Evolutionary conservation across 352 stramenopile species (phyloP), one percentile per base, ranked within the genome.

Genomic region (Pythium guiyangense): DNA sequence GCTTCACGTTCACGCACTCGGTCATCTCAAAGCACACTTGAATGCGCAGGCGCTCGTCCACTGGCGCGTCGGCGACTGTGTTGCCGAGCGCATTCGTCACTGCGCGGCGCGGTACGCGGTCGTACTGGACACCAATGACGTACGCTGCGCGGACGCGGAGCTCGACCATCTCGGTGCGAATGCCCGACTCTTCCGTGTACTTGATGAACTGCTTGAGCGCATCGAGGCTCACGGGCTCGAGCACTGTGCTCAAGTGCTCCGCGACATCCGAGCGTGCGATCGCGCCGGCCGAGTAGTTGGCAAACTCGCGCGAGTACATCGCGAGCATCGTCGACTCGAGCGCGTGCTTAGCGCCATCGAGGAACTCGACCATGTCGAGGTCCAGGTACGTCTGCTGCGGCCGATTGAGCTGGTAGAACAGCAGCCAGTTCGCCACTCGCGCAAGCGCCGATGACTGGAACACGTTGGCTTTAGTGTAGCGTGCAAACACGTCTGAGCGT

Each of bases 281-380:
- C 18, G 54, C 62, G 22, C 71, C 69, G 34, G 50, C 67, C n/a
- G 74, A 65, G 26, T 71, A 82, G 39, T 79, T 77, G 17, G 78
- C 60, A 39, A 84, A 78, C 59, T 82, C 73, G 26, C 42, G 67
- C 61, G 66, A 79, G 64, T 84, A 82, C 70, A 84, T 79, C 20
- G 70, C n/a, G n/a, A n/a, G n/a, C 29, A 34, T 34, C 29, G 29
- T 34, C 29, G 29, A 34, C 29, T 34, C 29, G 29, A 34, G 29
- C 29, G 29, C 29, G 29, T 34, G 55, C 42, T 62, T 75, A 6
- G 68, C 69, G 37, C 58, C 60, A 6, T 62, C 42, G 10, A 60
- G 49, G 2, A 69, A 55, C 50, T 55, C 50, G 50, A 37, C 10
- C 35, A 55, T 45, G 22, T 55, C 50, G 18, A 55, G 37, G 11